Evolutionary conservation across 805 yeast species (phyloP).

Genomic region (Yarrowia deformans): DNA sequence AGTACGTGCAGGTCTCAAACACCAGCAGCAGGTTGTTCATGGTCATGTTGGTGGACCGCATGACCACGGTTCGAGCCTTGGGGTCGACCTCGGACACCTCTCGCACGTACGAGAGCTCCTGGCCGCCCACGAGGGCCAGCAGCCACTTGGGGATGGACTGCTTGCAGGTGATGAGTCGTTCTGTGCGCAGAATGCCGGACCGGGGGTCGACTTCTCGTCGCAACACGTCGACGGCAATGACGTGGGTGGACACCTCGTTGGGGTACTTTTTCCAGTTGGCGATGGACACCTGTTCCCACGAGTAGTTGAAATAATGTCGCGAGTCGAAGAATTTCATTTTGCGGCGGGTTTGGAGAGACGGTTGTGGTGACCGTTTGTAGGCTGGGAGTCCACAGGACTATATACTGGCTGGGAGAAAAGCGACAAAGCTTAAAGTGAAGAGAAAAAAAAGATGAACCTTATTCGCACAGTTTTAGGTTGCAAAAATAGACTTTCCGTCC

Average conservation of each 20-base stretch:
- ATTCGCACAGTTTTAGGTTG: not conserved
- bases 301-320: constrained; percentile 72
- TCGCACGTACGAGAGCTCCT: constrained; percentile 77
- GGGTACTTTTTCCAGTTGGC: constrained; percentile 98
- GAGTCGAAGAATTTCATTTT: constrained; percentile 81
- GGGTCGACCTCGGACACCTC: constrained; percentile 89
- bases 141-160: constrained; percentile 90
- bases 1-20: constrained; percentile 83
- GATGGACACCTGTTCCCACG: constrained; percentile 94
- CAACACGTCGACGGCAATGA: constrained; percentile 88
- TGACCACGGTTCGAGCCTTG: constrained; percentile 63
- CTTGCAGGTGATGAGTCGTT: constrained; percentile 85
- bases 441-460: not conserved
- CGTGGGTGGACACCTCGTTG: constrained; percentile 91
- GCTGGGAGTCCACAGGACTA: not conserved
- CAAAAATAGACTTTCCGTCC: not conserved
- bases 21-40: constrained; percentile 78
- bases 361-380: constrained; percentile 10
- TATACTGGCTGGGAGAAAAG: constrained; percentile 20
- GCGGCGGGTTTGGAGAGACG: not conserved
- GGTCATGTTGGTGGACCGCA: constrained; percentile 89
- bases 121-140: constrained; percentile 71
- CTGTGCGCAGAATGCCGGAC: constrained; percentile 70
- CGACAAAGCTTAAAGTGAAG: constrained; percentile 3
- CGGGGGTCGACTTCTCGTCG: constrained; percentile 68